Evolutionary conservation across 768 basidiomycete genomes (phyloP).

Genomic region (Leccinellum albellum): DNA sequence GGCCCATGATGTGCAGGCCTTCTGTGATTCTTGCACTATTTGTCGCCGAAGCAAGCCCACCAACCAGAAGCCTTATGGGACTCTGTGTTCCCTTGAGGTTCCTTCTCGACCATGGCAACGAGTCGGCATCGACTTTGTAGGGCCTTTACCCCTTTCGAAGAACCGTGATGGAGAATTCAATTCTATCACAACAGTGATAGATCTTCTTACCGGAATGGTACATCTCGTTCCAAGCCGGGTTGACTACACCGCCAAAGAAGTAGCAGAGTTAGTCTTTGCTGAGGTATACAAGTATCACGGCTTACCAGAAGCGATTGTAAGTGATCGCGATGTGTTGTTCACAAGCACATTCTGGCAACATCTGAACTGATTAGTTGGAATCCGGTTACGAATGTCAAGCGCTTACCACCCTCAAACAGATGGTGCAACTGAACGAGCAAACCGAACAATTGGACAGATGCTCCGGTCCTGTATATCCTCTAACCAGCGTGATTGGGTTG

Average conservation of each 20-base stretch:
- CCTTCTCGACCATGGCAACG: constrained; percentile 33
- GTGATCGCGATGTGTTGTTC: neutral
- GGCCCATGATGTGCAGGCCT: constrained; percentile 20
- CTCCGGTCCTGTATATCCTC: neutral
- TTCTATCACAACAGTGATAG: neutral
- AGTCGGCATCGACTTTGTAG: constrained; percentile 39
- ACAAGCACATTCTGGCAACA: neutral
- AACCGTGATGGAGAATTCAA: neutral
- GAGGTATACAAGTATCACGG: neutral
- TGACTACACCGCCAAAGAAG: neutral
- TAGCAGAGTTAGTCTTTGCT: neutral
- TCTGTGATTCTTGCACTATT: neutral
- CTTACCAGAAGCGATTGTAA: neutral
- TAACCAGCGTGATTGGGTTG: constrained; percentile 10
- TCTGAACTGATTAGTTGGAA: neutral
- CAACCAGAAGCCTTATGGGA: constrained; percentile 25
- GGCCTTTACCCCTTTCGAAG: neutral
- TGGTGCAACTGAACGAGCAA: constrained; percentile 27
- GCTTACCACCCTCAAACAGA: constrained; percentile 33
- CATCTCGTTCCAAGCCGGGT: neutral
- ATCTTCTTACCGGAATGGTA: neutral
- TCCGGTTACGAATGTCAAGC: constrained; percentile 20
- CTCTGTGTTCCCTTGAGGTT: constrained; percentile 9
- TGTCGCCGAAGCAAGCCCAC: constrained; percentile 11
- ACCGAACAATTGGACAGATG: constrained; percentile 13